Evolutionary conservation across 306 rosid species (phyloP), one percentile per base, ranked within the genome.

Genomic region (Prunus fruticosa): DNA sequence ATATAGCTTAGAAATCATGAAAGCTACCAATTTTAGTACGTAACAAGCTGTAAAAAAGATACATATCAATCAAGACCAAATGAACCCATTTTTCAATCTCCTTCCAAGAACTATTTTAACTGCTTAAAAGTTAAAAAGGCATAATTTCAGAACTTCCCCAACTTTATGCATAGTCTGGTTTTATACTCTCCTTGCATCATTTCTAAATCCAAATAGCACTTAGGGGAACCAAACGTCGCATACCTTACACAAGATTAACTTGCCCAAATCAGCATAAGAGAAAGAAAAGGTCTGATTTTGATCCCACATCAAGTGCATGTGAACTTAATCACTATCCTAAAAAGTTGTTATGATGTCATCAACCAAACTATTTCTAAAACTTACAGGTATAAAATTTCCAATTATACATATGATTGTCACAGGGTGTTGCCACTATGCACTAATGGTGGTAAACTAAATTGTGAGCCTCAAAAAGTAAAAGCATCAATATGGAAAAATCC

Each of bases 11-110:
- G 52, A 12, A 73, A 50, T 60, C 20, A 74, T 46, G 38, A 43
- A 22, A 74, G 43, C 66, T 14, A 2, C 9, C 52, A 6, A 9
- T 27, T 20, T 14, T 13, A 30, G 28, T 38, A 11, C 27, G 9
- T 77, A 34, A 23, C 11, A 7, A 22, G 30, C 46, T 20, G 63
- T 53, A n/a, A 34, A 71, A 50, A 75, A 27, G 25, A 43, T 49
- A 69, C 25, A 52, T 67, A 53, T 28, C 68, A 46, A 70, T 69
- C 15, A 3, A 76, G 74, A 50, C 41, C 19, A 76, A 61, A 53
- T 16, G 4, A 76, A 51, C 18, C 43, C 51, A 23, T 73, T 52
- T 67, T 54, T 41, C 8, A 6, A 11, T 23, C 12, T 56, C 8
- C 53, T 60, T 50, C 54, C 43, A 13, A 18, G 19, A 28, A 2